Base-by-base conservation (phyloP, 2,329 filamentous ascomycete genomes). In the Penicillium sp. region DNA sequence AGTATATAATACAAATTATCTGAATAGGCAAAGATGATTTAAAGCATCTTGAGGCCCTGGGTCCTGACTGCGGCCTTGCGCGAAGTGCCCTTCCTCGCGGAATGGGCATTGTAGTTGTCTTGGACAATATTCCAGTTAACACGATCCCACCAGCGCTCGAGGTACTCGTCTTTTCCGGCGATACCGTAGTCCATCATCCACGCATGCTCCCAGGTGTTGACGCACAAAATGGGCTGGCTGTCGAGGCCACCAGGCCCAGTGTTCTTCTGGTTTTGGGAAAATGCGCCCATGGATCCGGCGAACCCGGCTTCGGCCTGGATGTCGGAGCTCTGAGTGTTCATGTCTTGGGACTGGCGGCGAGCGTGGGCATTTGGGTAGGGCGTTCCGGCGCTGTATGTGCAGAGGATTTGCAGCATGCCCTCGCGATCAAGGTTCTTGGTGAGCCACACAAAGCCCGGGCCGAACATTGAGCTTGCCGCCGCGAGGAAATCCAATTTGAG, bases 181-280 rank as follows among this genome's bases (percentile, higher is more conserved):
- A 87, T 73, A 5, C 88, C 88, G 74, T 90, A 97, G 73, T 97
- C 92, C 52, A 84, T 83, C 72, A 97, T 77, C 85, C 90, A 99
- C 8, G 89, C 87, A 76, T 97, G 94, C 79, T 97, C 88, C 94
- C 94, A 99, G 5, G 92, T 96, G 77, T 92, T 97, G 56, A 97
- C 83, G 71, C 93, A 97, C 65, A 99, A 79, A 57, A 97, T 80
- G 11, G 93, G 92, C 53, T 86, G 80, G 32, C 92, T 74, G 46
- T 88, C 71, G n/a, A 71, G 56, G 11, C 73, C 76, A 5, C 75
- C 74, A 31, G 71, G 74, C 4, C 75, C 75, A 46, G 75, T 59
- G 51, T 56, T 68, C 65, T 70, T 71, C 57, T 70, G 61, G 59
- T 72, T 70, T 43, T 63, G 55, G 7, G 71, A 58, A 53, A 71